Evolutionary conservation across 306 rosid genomes (phyloP), one percentile per base, ranked within the genome.

Genomic region (Biancaea sappan): DNA sequence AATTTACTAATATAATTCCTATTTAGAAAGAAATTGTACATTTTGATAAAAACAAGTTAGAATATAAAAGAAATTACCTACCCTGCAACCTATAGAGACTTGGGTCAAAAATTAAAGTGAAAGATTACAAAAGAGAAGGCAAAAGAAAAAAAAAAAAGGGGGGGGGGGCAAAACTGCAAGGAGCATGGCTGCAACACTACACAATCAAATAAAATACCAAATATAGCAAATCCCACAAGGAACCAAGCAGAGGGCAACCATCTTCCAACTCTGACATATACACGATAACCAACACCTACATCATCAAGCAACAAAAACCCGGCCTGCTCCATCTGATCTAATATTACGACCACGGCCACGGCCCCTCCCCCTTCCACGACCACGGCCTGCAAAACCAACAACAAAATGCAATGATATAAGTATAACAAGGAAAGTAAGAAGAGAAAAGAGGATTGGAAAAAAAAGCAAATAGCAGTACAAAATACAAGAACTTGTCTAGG

Each of bases 301-400:
- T 47, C 57, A 77, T 88, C 87, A 92, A 56, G 87, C 86, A 75
- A 86, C 89, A 13, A 70, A 86, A 75, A 84, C 96, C 57, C 82
- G 82, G 44, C 75, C 88, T 6, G 72, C 83, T 60, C 84, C 88
- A 22, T 86, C 89, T 3, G 80, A 65, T 72, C 84, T 79, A 25
- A 52, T 46, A 67, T 41, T 57, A 54, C 82, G 89, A 5, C 95
- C 95, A 46, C 83, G 87, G 1, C 92, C 95, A 62, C 87, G 80
- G 12, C 89, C 88, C 83, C 96, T 82, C 52, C 94, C 94, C 86
- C 96, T 82, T 63, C 94, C 94, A 61, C 89, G 95, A 7, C 88
- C 96, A 6, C 89, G 88, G 29, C 95, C 91, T 88, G 62, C 82
- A 71, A 69, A 71, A 69, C 38, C 83, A 69, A 60, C 69, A 72